Conservation (phyloP, 2,329 filamentous ascomycete genomes). For the Monilinia vaccinii-corymbosi region DNA sequence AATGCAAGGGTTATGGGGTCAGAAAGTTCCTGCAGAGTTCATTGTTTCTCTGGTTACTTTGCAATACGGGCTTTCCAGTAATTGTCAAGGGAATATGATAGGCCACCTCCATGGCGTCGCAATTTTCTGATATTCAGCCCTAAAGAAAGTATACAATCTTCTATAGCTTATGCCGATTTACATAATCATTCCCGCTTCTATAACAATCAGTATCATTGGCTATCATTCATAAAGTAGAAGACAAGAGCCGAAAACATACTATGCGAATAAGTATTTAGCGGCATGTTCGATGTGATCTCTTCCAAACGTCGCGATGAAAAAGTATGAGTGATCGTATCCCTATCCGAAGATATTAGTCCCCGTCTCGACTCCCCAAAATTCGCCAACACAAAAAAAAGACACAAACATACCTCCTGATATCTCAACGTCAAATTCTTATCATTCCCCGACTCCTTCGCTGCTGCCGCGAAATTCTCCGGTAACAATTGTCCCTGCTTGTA, state of each 20-base stretch:
- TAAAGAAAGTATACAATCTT: not conserved
- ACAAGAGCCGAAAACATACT: not conserved
- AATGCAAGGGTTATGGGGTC: not conserved
- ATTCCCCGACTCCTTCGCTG: slow-evolving; percentile 66
- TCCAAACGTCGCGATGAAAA: slow-evolving; percentile 84
- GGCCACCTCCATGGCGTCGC: not conserved
- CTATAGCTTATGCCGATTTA: slow-evolving; percentile 1
- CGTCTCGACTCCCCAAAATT: not conserved
- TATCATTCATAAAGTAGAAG: not conserved
- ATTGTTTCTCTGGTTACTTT: not conserved
- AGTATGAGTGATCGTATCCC: slow-evolving; percentile 97
- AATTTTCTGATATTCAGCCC: not conserved
- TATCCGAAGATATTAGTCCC: slow-evolving; percentile 29
- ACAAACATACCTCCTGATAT: slow-evolving; percentile 60
- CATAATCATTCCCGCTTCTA: slow-evolving; percentile 3
- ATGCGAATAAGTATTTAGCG: slow-evolving; percentile 12
- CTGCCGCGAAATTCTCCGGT: slow-evolving; percentile 83
- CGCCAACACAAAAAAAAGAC: not conserved
- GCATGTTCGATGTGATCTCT: slow-evolving; percentile 33
- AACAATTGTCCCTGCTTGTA: slow-evolving; percentile 90
- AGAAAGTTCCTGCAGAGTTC: not conserved
- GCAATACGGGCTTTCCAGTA: not conserved
- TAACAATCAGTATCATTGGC: not conserved
- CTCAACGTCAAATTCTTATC: slow-evolving; percentile 63
- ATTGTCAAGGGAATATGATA: not conserved